Evolutionary conservation across 148 eudicot species (phyloP).

Genomic region (Arbutus unedo): DNA sequence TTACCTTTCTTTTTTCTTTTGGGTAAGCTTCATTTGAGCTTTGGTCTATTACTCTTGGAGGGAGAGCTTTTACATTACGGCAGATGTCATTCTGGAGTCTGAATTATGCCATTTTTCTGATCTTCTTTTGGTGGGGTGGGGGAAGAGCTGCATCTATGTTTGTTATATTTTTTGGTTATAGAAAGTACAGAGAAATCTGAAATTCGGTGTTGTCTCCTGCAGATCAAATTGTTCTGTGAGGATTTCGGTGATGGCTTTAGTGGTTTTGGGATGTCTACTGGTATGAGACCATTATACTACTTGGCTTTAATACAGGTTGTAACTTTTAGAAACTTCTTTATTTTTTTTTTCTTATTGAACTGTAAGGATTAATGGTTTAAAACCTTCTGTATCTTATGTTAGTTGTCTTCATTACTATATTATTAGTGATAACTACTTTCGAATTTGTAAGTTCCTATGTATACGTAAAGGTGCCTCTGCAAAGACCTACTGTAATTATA

Average conservation of each 20-base stretch:
- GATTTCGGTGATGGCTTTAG: constrained; percentile 65
- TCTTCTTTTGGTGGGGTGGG: neutral
- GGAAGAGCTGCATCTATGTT: neutral
- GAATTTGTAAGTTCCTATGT: neutral
- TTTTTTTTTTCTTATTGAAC: neutral
- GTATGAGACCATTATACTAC: constrained; percentile 46
- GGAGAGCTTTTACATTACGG: neutral
- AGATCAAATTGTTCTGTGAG: constrained; percentile 61
- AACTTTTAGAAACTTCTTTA: neutral
- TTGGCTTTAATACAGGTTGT: neutral
- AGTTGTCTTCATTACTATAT: neutral
- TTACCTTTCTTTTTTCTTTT: neutral
- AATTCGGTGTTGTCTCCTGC: constrained; percentile 26
- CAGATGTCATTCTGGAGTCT: neutral
- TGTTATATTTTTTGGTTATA: neutral
- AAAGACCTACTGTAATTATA: neutral
- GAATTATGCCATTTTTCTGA: neutral
- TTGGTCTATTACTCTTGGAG: neutral
- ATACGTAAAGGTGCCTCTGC: neutral
- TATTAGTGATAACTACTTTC: neutral
- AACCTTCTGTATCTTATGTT: constrained; percentile 1
- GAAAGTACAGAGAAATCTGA: neutral
- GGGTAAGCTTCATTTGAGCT: neutral
- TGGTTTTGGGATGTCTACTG: constrained; percentile 79
- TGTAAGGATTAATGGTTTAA: neutral